These are phyloP conservation scores for Paxillus ammoniavirescens DNA, from an alignment of 768 basidiomycete species.

Conservation along the genomic window DNA sequence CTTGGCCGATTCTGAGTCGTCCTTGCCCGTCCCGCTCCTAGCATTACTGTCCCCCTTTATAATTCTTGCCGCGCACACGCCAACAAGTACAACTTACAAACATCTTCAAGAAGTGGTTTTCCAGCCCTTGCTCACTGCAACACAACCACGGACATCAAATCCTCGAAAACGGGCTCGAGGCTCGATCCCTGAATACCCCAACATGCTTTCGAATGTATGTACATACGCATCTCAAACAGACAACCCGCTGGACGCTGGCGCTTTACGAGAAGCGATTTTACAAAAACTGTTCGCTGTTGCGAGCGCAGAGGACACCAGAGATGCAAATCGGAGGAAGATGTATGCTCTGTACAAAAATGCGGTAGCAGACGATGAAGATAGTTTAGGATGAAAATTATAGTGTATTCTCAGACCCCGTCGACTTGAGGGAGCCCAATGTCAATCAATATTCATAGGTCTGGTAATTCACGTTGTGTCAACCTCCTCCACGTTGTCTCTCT, in stretches of 20 bases:
- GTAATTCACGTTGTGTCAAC: constrained; percentile 78
- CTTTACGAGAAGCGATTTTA: constrained; percentile 57
- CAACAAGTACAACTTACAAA: constrained; percentile 61
- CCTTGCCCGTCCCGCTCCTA: constrained; percentile 47
- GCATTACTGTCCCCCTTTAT: constrained; percentile 70
- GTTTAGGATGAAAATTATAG: constrained; percentile 13
- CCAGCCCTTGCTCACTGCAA: constrained; percentile 61
- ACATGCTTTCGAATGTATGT: constrained; percentile 54
- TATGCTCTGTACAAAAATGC: constrained; percentile 77
- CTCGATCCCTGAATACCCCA: constrained; percentile 36
- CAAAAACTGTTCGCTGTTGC: constrained; percentile 70
- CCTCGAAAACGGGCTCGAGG: constrained; percentile 46
- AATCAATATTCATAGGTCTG: constrained; percentile 48
- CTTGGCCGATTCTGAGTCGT: constrained; percentile 29
- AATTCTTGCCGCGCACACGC: constrained; percentile 65
- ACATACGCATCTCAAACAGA: constrained; percentile 39
- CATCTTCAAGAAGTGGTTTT: constrained; percentile 70
- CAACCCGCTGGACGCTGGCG: constrained; percentile 31
- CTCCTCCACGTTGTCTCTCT: constrained; percentile 87
- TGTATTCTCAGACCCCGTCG: neutral
- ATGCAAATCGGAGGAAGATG: constrained; percentile 78
- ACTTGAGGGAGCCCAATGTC: neutral
- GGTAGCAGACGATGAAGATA: constrained; percentile 45
- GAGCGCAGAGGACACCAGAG: constrained; percentile 68
- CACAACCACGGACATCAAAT: constrained; percentile 40